Evolutionary conservation across 371 early-diverging fungal species (phyloP), one percentile per base, ranked within the genome.

Genomic region (Caulochytrium protostelioides): DNA sequence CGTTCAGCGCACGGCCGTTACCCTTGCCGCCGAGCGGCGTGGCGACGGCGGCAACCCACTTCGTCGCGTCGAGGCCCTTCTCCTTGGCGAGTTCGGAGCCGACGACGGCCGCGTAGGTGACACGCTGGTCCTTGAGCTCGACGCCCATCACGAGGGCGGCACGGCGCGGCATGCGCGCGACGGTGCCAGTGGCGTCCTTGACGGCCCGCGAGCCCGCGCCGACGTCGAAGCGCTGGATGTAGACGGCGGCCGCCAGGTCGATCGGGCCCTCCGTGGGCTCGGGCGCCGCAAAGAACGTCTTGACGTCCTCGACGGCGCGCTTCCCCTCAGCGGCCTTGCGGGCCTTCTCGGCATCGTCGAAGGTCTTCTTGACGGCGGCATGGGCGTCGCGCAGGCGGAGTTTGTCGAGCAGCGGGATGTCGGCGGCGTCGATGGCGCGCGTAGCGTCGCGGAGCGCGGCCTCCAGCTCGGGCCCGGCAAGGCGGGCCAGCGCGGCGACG

Each of bases 341-440:
- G 0, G 70, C 73, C 70, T 86, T 89, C 43, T 91, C 90, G 15
- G 74, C 72, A 28, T 91, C 87, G 32, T 71, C 76, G 46, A 83
- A 79, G 4, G 47, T 49, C 61, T 81, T 83, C 62, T 81, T 83
- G 43, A 81, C 56, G 22, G 46, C 59, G 21, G 62, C 60, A 42
- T 74, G 76, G 30, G 59, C 62, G 8, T 67, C 63, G 35, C 81
- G 76, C 65, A 77, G 64, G 22, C 56, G 52, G 16, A 73, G 59
- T 66, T 90, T 91, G 43, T 59, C 54, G 17, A 75, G 67, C n/a
- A 75, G 65, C 34, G 89, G 83, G 34, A 89, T 70, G 6, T 60
- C 49, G n/a, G 79, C 60, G 10, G 56, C 61, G 39, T 89, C 87
- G 17, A 91, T 54, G 34, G 80, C 79, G 52, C 45, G 30, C 5